phyloP scores from a whole-genome alignment of 441 rosid genomes.

The Daphne laureola region DNA sequence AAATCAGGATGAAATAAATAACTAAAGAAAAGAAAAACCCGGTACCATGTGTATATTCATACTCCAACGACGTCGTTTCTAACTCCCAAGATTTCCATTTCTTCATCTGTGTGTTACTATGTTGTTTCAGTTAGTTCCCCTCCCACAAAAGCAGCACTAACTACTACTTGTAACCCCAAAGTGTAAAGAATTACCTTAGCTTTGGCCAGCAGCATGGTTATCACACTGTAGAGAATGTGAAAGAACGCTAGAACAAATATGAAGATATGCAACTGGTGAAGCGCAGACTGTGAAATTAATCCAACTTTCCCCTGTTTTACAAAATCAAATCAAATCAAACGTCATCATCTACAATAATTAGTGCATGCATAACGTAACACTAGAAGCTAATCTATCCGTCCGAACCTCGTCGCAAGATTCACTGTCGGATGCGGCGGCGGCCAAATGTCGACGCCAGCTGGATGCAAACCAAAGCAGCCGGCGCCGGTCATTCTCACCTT shows the following conservation, averaged over 20 bases:
- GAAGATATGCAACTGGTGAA: conserved; percentile 59
- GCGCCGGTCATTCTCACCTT: conserved; percentile 10
- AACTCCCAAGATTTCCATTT: conserved; percentile 55
- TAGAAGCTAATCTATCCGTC: too few relatives aligned
- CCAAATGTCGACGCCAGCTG: conserved; percentile 35
- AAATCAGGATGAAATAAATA: too few relatives aligned
- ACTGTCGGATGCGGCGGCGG: conserved; percentile 19
- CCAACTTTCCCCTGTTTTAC: conserved; percentile 30
- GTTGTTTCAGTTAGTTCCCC: conserved; percentile 1
- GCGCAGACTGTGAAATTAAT: conserved; percentile 40
- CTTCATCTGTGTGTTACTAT: too few relatives aligned
- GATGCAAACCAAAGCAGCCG: conserved; percentile 26
- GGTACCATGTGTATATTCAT: conserved; percentile 39
- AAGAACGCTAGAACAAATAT: conserved; percentile 53
- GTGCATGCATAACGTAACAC: too few relatives aligned
- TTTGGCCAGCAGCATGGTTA: conserved; percentile 39
- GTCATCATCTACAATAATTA: neutral
- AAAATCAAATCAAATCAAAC: neutral
- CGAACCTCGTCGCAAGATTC: conserved; percentile 25
- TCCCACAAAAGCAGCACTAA: neutral
- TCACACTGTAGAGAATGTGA: conserved; percentile 45
- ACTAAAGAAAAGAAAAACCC: neutral
- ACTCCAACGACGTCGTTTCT: conserved; percentile 48
- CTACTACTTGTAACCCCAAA: neutral
- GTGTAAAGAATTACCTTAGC: conserved; percentile 34